A percentile compares a stretch with the other conserved stretches of the same genome.
Conservation (phyloP, 2,329 filamentous ascomycete genomes). For the Fusarium brevicatenulatum region DNA sequence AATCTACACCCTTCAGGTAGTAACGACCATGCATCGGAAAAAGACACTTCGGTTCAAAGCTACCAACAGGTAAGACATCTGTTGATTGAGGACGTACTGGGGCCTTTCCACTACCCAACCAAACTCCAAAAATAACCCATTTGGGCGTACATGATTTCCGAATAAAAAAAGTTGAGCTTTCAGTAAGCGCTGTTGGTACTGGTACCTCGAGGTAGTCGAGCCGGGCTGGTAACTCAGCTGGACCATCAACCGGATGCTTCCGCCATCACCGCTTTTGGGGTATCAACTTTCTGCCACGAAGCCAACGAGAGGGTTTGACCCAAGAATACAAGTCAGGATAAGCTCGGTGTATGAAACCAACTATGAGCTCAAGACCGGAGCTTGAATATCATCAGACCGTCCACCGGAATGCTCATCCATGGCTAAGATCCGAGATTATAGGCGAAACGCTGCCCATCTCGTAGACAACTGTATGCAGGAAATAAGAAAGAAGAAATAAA, state of each 20-base stretch:
- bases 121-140: slow-evolving; percentile 25
- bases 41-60: slow-evolving; percentile 26
- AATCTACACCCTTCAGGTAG: slow-evolving; percentile 19
- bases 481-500: slow-evolving; percentile 32
- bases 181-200: slow-evolving; percentile 31
- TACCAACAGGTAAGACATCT: slow-evolving; percentile 22
- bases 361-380: slow-evolving; percentile 30
- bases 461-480: slow-evolving; percentile 20
- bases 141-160: slow-evolving; percentile 34
- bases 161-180: slow-evolving; percentile 29
- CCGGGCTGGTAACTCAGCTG: slow-evolving; percentile 27
- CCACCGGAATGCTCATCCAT: slow-evolving; percentile 18
- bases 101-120: slow-evolving; percentile 30
- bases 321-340: slow-evolving; percentile 41
- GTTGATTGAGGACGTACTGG: slow-evolving; percentile 13
- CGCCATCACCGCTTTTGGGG: slow-evolving; percentile 46
- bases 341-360: slow-evolving; percentile 35
- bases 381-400: slow-evolving; percentile 5
- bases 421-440: slow-evolving; percentile 33
- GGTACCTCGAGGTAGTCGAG: slow-evolving; percentile 18
- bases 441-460: slow-evolving; percentile 11
- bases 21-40: slow-evolving; percentile 19
- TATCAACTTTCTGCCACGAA: slow-evolving; percentile 51
- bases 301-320: slow-evolving; percentile 40
- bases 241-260: slow-evolving; percentile 37